Evolutionary conservation across 345 rosid genomes (phyloP).

Genomic region (Gossypium longicalyx): DNA sequence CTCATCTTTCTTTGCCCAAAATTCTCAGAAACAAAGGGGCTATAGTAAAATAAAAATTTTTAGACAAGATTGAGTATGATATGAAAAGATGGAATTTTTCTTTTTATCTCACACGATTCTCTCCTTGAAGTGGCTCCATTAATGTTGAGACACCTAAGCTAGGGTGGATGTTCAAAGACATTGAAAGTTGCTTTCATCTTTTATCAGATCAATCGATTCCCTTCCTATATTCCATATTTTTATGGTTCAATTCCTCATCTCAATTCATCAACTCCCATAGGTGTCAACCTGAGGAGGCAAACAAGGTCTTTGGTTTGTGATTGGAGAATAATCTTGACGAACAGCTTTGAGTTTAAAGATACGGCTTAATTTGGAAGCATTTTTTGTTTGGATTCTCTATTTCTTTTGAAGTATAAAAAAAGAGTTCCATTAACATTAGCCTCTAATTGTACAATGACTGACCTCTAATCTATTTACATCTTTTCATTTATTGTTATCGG

Average conservation of each 20-base stretch:
- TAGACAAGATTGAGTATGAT: background rate
- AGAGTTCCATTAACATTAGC: background rate
- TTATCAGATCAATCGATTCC: slow-evolving; percentile 1
- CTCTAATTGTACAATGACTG: background rate
- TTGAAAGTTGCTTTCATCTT: slow-evolving; percentile 1
- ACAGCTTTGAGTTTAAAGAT: slow-evolving; percentile 2
- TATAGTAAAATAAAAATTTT: background rate
- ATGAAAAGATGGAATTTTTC: slow-evolving; percentile 9
- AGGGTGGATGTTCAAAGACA: background rate
- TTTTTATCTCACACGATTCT: slow-evolving; percentile 13
- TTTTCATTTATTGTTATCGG: too few relatives aligned
- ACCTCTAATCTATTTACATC: too few relatives aligned
- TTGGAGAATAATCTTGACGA: background rate
- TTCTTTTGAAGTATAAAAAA: background rate
- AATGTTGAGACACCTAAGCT: background rate
- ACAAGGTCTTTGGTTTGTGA: background rate
- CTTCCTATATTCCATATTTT: background rate
- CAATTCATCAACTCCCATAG: background rate
- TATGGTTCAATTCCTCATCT: background rate
- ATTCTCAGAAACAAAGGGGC: background rate
- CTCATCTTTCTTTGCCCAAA: background rate
- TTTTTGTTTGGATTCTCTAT: background rate
- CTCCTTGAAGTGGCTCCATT: background rate
- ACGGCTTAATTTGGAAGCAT: background rate
- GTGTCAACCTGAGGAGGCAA: slow-evolving; percentile 1